phyloP scores from a whole-genome alignment of 176 grass and related monocot genomes.

The Elymus sibiricus region DNA sequence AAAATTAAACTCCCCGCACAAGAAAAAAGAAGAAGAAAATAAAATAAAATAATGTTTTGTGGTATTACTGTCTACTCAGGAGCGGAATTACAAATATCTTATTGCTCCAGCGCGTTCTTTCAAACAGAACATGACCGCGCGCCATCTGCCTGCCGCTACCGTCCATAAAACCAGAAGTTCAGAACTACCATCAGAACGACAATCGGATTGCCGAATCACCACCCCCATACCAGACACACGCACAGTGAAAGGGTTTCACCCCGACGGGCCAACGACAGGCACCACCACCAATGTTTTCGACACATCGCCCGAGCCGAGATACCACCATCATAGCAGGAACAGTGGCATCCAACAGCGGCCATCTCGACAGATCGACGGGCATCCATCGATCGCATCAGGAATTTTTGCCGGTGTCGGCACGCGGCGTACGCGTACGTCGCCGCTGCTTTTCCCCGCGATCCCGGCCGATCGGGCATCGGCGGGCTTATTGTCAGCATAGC shows the following conservation, averaged over 20 bases:
- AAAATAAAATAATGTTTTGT: too few species aligned
- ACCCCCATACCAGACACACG: not conserved
- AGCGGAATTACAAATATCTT: too few species aligned
- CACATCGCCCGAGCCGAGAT: not conserved
- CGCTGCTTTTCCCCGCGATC: conserved; percentile 5
- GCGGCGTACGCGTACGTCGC: not conserved
- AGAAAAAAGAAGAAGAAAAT: too few species aligned
- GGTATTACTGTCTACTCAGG: too few species aligned
- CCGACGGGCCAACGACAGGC: not conserved
- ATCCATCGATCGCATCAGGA: not conserved
- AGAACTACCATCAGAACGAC: not conserved
- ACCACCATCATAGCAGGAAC: not conserved
- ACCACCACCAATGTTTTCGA: not conserved
- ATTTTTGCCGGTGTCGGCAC: not conserved
- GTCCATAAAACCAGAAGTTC: not conserved
- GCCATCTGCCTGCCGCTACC: not conserved
- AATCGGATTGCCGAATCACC: not conserved
- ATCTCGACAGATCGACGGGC: not conserved
- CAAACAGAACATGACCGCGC: too few species aligned
- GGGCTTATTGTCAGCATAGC: not conserved
- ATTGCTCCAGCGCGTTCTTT: too few species aligned
- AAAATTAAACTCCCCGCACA: too few species aligned
- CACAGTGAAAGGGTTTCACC: not conserved
- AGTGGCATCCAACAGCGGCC: conserved; percentile 13
- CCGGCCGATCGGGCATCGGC: not conserved